phyloP scores from a whole-genome alignment of 2,329 filamentous ascomycete species.

The Sporothrix mexicana region DNA sequence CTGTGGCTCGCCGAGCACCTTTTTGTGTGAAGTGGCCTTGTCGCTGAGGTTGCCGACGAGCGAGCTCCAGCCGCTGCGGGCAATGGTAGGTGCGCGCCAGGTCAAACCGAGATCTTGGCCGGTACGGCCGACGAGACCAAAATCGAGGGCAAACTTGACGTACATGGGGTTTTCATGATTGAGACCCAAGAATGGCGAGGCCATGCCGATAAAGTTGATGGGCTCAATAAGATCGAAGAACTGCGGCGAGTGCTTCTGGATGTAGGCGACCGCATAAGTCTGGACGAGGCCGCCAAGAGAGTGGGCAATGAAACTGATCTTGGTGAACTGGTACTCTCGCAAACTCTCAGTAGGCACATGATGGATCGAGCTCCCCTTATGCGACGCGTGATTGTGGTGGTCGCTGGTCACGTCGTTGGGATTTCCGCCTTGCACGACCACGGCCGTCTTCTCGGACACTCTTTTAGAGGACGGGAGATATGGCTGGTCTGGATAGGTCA shows the following conservation, averaged over 20 bases:
- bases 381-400: slow-evolving; percentile 41
- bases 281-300: slow-evolving; percentile 89
- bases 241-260: slow-evolving; percentile 89
- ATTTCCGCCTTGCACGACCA: slow-evolving; percentile 41
- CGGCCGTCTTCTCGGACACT: slow-evolving; percentile 51
- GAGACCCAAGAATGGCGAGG: slow-evolving; percentile 85
- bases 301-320: slow-evolving; percentile 93
- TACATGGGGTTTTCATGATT: slow-evolving; percentile 98
- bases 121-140: slow-evolving; percentile 93
- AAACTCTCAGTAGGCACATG: slow-evolving; percentile 42
- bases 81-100: slow-evolving; percentile 87
- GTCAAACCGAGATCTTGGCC: slow-evolving; percentile 94
- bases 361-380: slow-evolving; percentile 60
- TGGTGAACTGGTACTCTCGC: slow-evolving; percentile 81
- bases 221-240: slow-evolving; percentile 89
- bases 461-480: slow-evolving; percentile 71
- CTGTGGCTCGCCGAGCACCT: slow-evolving; percentile 63
- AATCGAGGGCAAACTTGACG: slow-evolving; percentile 94
- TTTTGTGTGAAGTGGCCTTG: slow-evolving; percentile 60
- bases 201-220: slow-evolving; percentile 87
- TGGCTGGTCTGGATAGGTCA: slow-evolving; percentile 94
- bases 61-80: slow-evolving; percentile 85
- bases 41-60: slow-evolving; percentile 81
- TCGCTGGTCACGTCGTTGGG: not conserved
- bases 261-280: slow-evolving; percentile 94